These are phyloP conservation scores for Candida ponderosae DNA, from an alignment of 805 yeast genomes.

Conservation along the genomic window DNA sequence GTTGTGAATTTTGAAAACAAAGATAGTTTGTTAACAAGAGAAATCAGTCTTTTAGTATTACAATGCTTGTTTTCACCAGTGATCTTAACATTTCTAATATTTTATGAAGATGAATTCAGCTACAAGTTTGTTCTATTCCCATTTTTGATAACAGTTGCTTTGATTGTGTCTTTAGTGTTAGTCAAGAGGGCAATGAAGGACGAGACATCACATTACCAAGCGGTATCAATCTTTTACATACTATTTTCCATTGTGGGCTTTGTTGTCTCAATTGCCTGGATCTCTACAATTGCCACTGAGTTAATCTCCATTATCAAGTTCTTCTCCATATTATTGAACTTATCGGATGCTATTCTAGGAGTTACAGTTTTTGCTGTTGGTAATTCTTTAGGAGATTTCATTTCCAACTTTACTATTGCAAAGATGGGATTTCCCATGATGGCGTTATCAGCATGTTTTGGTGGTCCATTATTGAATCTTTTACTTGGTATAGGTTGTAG, in stretches of 20 bases:
- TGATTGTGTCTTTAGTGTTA: conserved; percentile 1
- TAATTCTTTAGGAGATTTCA: conserved; percentile 84
- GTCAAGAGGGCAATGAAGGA: conserved; percentile 1
- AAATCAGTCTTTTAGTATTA: conserved; percentile 16
- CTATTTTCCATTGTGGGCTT: conserved; percentile 49
- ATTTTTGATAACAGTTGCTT: not conserved
- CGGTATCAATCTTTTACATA: conserved; percentile 1
- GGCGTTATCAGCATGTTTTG: conserved; percentile 94
- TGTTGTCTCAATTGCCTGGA: conserved; percentile 60
- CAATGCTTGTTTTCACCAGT: conserved; percentile 26
- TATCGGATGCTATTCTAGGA: conserved; percentile 80
- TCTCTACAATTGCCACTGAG: conserved; percentile 36
- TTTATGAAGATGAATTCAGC: conserved; percentile 6
- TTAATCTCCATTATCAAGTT: conserved; percentile 61
- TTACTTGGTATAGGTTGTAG: conserved; percentile 76
- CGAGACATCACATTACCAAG: not conserved
- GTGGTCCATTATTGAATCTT: conserved; percentile 79
- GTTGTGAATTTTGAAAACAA: conserved; percentile 20
- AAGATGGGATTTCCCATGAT: conserved; percentile 80
- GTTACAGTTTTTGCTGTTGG: conserved; percentile 90
- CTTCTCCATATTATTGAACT: conserved; percentile 46
- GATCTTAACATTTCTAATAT: conserved; percentile 6
- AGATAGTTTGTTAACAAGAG: conserved; percentile 11
- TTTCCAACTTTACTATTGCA: conserved; percentile 78
- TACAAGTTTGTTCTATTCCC: not conserved